Percentiles rank a stretch among this genome's conserved stretches.
phyloP scores from a whole-genome alignment of 768 basidiomycete genomes.

The Pleurotus salmoneostramineus region DNA sequence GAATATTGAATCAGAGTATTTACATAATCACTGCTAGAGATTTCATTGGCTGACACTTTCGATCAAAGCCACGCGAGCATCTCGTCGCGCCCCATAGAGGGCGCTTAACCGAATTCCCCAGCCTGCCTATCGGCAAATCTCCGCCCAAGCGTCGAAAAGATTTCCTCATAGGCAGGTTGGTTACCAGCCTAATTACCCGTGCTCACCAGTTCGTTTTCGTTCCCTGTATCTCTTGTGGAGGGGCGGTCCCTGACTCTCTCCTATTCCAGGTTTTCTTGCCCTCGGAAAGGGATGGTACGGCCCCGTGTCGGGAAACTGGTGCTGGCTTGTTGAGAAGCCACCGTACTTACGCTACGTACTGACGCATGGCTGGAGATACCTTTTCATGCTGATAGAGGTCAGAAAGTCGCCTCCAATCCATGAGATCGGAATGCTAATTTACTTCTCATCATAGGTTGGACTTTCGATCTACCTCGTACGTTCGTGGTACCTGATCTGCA shows the following conservation, averaged over 20 bases:
- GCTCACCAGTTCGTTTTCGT: not conserved
- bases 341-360: constrained; percentile 10
- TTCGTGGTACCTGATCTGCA: not conserved
- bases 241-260: not conserved
- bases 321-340: constrained; percentile 10
- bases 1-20: too few species aligned
- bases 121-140: too few species aligned
- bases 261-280: constrained; percentile 8
- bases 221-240: too few species aligned
- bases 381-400: constrained; percentile 14
- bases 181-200: too few species aligned
- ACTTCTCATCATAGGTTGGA: not conserved
- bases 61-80: too few species aligned
- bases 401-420: constrained; percentile 13
- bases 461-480: not conserved
- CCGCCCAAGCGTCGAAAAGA: too few species aligned
- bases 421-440: not conserved
- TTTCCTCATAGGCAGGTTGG: too few species aligned
- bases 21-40: too few species aligned
- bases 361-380: constrained; percentile 11
- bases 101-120: too few species aligned
- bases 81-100: too few species aligned
- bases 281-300: constrained; percentile 12
- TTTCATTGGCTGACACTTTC: too few species aligned
- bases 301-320: constrained; percentile 12